Base-by-base conservation (phyloP, 2,329 filamentous ascomycete genomes). In the Incumbomyces delicatus region DNA sequence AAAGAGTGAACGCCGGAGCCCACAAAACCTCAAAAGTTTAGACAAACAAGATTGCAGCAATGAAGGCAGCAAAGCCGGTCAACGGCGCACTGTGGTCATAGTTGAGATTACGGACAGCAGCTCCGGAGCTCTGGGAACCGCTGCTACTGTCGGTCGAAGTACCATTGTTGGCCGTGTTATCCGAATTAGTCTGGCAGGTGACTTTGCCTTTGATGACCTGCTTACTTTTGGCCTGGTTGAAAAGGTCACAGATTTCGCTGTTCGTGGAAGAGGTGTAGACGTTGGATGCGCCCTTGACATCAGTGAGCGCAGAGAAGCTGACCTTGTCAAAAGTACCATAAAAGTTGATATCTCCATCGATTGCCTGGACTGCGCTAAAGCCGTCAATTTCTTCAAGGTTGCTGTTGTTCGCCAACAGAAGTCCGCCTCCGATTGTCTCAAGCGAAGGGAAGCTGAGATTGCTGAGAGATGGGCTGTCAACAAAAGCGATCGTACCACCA, bases 341-440 rank as follows among this genome's bases (percentile, higher is more conserved):
- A 65, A 95, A 79, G 65, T 87, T 83, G 61, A 96, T 74, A 59
- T 87, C 87, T 70, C 89, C 90, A 54, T 74, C 77, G 49, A 95
- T 78, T 46, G 71, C 77, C 61, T 77, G 62, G 22, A 98, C 77
- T 54, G 72, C 63, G 51, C 76, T 74, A 69, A 96, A 85, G 30
- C 78, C 79, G 54, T 76, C 67, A 47, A 95, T 73, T 50, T 70
- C 63, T 47, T 67, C 58, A 30, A 95, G 76, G 47, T 73, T 71
- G 51, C 87, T 86, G 81, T 96, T 95, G 79, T 95, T 94, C 68
- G 85, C 83, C 61, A 98, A 79, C 58, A 84, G 80, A 64, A 94
- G 78, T 64, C 84, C 87, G 70, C 87, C 89, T 57, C 77, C 79
- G 60, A 95, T 76, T 46, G 69, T 75, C 55, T 72, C 75, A 38